Base-by-base conservation (phyloP, 768 basidiomycete species). In the Hericium rajendrae region DNA sequence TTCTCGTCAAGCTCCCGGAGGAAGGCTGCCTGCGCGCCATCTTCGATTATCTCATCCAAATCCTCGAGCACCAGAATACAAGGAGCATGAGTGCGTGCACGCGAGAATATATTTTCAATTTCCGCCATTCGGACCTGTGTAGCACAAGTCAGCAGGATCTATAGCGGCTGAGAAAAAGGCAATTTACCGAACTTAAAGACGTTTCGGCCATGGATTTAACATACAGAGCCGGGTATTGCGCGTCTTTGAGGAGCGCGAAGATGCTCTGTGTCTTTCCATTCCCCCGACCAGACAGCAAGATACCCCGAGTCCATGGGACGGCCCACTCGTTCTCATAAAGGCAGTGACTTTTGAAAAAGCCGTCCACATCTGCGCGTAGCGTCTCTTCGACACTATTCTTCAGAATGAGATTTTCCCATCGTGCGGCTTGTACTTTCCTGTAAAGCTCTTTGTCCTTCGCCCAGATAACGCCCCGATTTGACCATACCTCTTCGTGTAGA, bases 1-100 rank as follows among this genome's bases (percentile, higher is more conserved):
- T 71, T 67, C 38, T 72, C 60, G 38, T 66, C 61, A 0, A 70
- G 53, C 60, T 76, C 71, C 59, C 75, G 75, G 43, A 77, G 66
- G 69, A 77, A 76, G 68, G 74, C 76, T 8, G 70, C 67, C n/a
- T 73, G 65, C 48, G 74, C 71, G 16, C 60, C 46, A 37, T 72
- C 67, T 26, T 50, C 72, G 52, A 78, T 71, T 57, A 76, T 69
- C 3, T 70, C 68, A 55, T 78, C 76, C 6, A 76, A 63, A 57
- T 77, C 76, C 57, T 78, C 76, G 2, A 77, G 56, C 11, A 77
- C 61, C 38, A 78, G 63, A n/a, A 71, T 58, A 50, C 70, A 70
- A 20, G 66, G 69, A 10, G 66, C 38, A n/a, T 63, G 63, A 20
- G 41, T 53, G 2, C 76, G 60, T 11, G 76, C 76, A 16, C 69